Evolutionary conservation across 2,329 filamentous ascomycete genomes (phyloP).

Genomic region (Zymoseptoria pseudotritici): DNA sequence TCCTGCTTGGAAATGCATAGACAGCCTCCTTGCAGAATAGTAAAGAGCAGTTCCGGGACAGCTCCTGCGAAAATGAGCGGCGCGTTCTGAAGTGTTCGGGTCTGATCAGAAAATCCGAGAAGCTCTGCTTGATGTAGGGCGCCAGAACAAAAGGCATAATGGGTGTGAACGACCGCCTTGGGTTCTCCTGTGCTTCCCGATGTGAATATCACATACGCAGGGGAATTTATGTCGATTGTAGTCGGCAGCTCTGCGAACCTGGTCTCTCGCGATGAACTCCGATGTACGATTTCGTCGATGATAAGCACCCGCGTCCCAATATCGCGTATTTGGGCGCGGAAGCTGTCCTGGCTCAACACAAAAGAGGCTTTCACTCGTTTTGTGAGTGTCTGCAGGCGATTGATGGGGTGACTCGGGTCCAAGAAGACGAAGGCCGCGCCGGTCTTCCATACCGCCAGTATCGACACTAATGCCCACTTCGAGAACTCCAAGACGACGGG

Average conservation of each 20-base stretch:
- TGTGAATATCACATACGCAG: slow-evolving; percentile 16
- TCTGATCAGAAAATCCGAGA: background rate
- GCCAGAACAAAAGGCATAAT: background rate
- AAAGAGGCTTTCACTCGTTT: background rate
- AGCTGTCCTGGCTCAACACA: background rate
- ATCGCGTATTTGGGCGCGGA: background rate
- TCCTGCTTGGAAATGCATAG: background rate
- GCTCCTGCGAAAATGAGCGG: background rate
- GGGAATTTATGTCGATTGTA: background rate
- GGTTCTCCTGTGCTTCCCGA: slow-evolving; percentile 18
- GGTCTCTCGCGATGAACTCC: background rate
- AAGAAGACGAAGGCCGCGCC: slow-evolving; percentile 32
- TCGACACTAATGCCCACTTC: slow-evolving; percentile 28
- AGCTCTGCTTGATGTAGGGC: background rate
- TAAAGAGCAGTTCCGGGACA: background rate
- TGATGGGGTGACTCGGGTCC: slow-evolving; percentile 26
- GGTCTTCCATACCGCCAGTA: slow-evolving; percentile 33
- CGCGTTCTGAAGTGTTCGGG: background rate
- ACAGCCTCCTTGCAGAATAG: background rate
- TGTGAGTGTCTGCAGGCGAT: slow-evolving; percentile 1
- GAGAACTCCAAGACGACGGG: slow-evolving; percentile 36
- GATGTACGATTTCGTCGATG: background rate
- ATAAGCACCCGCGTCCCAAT: background rate
- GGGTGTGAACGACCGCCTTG: slow-evolving; percentile 7
- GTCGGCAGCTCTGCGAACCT: background rate